A percentile compares a stretch with the other conserved stretches of the same genome.
Conservation (phyloP, 1,139 yeast species). For the Blastobotrys arbuscula region DNA sequence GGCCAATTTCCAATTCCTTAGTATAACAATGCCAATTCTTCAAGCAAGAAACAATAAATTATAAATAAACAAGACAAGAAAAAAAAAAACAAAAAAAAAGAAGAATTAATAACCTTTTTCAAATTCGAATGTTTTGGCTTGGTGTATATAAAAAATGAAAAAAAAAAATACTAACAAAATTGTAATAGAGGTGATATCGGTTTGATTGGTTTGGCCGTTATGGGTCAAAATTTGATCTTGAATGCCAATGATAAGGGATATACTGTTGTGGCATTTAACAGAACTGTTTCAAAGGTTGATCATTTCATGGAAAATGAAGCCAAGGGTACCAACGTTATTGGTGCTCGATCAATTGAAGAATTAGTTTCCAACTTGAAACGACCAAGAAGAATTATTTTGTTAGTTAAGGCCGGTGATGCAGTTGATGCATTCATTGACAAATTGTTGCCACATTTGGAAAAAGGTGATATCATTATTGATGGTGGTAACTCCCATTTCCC, state of each 20-base stretch:
- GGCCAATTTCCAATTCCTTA: too few species aligned
- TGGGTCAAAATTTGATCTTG: conserved; percentile 98
- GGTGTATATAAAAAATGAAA: not conserved
- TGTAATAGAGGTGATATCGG: conserved; percentile 89
- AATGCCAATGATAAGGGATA: conserved; percentile 96
- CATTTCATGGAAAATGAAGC: conserved; percentile 91
- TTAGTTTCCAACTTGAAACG: conserved; percentile 84
- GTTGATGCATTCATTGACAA: conserved; percentile 87
- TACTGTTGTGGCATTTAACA: conserved; percentile 96
- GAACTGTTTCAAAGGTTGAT: conserved; percentile 94
- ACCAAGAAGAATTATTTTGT: conserved; percentile 91
- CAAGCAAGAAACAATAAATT: too few species aligned
- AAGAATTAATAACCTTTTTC: too few species aligned
- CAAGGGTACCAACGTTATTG: conserved; percentile 86
- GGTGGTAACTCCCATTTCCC: conserved; percentile 99
- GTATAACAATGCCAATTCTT: too few species aligned
- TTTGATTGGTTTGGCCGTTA: conserved; percentile 98
- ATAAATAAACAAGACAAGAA: too few species aligned
- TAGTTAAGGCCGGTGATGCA: conserved; percentile 95
- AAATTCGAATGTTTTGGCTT: too few species aligned
- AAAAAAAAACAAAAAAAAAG: too few species aligned
- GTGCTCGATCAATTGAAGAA: conserved; percentile 91
- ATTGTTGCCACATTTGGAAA: conserved; percentile 84
- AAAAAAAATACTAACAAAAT: not conserved
- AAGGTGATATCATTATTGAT: conserved; percentile 97